A percentile compares a stretch with the other conserved stretches of the same genome.
Conservation (phyloP, 2,329 filamentous ascomycete genomes). For the Achaetomium macrosporum region DNA sequence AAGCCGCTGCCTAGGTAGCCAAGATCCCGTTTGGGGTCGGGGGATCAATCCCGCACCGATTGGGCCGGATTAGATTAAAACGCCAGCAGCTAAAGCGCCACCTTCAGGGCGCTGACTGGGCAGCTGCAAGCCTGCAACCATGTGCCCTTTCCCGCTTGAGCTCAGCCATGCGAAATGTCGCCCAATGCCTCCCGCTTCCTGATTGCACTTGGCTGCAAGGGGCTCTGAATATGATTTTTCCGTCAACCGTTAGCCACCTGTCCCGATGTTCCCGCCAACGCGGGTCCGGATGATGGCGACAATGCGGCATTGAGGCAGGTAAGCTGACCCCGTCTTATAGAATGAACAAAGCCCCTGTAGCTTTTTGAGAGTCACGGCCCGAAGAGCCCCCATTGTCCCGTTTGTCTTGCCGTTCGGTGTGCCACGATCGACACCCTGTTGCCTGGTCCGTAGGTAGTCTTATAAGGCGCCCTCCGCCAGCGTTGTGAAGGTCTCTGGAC, state of each 20-base stretch:
- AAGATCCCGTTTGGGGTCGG: neutral
- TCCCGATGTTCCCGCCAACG: neutral
- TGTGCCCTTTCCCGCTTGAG: neutral
- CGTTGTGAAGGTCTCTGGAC: neutral
- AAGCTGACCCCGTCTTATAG: conserved; percentile 4
- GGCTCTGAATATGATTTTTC: conserved; percentile 7
- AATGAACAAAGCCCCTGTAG: neutral
- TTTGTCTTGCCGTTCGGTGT: neutral
- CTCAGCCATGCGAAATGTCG: conserved; percentile 14
- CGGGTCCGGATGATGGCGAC: conserved; percentile 2
- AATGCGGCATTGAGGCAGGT: conserved; percentile 2
- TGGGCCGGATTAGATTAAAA: conserved; percentile 7
- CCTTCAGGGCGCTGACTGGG: neutral
- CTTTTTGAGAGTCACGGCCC: neutral
- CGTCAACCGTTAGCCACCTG: conserved; percentile 13
- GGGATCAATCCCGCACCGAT: conserved; percentile 4
- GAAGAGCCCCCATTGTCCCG: conserved; percentile 4
- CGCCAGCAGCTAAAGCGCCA: conserved; percentile 2
- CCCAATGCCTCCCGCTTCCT: conserved; percentile 9
- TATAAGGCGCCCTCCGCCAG: conserved; percentile 1
- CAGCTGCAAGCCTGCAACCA: neutral
- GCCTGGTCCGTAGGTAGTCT: neutral
- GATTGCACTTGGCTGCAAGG: conserved; percentile 10
- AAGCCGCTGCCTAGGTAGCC: neutral
- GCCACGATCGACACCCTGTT: conserved; percentile 9